These are phyloP conservation scores for Aspergillus versicolor DNA, from an alignment of 2,329 filamentous ascomycete species.

Conservation along the genomic window DNA sequence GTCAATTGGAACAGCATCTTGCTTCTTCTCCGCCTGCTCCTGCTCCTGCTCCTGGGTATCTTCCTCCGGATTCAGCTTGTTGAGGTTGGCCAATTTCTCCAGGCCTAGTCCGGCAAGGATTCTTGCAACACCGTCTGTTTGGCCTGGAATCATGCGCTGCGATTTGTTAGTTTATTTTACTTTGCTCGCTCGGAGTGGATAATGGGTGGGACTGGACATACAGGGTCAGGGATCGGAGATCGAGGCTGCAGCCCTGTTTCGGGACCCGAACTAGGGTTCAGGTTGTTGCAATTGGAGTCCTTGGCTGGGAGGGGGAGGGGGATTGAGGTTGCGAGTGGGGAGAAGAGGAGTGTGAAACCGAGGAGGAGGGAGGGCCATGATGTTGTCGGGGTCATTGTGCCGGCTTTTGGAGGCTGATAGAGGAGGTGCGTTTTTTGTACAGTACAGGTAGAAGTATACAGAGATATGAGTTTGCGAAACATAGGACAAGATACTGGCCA, in stretches of 20 bases:
- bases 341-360: not conserved
- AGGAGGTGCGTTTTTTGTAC: not conserved
- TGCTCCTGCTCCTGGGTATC: not conserved
- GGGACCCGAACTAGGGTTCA: not conserved
- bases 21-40: not conserved
- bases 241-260: not conserved
- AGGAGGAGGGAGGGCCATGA: not conserved
- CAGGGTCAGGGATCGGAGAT: conserved; percentile 1
- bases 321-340: not conserved
- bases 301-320: not conserved
- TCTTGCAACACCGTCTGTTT: conserved; percentile 5
- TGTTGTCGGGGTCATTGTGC: not conserved
- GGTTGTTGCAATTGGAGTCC: not conserved
- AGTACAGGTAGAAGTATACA: not conserved
- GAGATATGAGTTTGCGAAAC: not conserved
- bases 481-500: too few relatives aligned
- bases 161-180: not conserved
- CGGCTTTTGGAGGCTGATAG: too few relatives aligned
- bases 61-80: not conserved
- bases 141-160: conserved; percentile 11
- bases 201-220: not conserved
- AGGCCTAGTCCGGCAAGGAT: conserved; percentile 9
- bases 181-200: not conserved
- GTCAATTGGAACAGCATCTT: not conserved
- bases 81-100: conserved; percentile 8